Base-by-base conservation (phyloP, 2,329 filamentous ascomycete species). In the Mariannaea sp. region DNA sequence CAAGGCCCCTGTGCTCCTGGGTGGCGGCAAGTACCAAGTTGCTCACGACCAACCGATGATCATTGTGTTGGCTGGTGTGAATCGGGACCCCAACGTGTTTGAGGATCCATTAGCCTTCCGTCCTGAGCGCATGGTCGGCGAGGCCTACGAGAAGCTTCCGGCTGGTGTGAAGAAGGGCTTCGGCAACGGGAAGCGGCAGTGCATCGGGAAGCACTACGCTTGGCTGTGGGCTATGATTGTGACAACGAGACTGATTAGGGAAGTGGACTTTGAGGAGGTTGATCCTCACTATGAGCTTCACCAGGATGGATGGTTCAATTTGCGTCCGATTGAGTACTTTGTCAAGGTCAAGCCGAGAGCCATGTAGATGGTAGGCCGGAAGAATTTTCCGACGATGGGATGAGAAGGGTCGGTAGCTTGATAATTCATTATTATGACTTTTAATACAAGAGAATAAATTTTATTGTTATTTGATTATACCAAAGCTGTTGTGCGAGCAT, bases 301-400 rank as follows among this genome's bases (percentile, higher is more conserved):
- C 49, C 70, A 77, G 68, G 72, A 84, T 59, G 75, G 81, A 12
- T 75, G 80, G 75, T 83, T 83, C 58, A 81, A 80, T 44, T 62
- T 80, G 4, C 68, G 78, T 57, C 81, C 80, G 0, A 65, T 78
- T 36, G 74, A 71, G 12, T 77, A 82, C 35, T 60, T 66, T 16
- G 74, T 76, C 41, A 75, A 68, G 65, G 74, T 77, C 8, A 76
- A 71, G 68, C 59, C 73, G 29, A 72, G 77, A 24, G 22, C 22
- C 8, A 24, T 24, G 22, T 5, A 5, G 22, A 5, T 24, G 22
- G 22, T 8, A 8, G 22, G 22, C 22, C 5, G 22, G 8, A 8
- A 8, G 22, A n/a, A n/a, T n/a, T 24, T 24, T 24, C 22, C 5
- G 22, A 24, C 8, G 5, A 8, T 8, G 8, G 22, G 8, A 24